Base-by-base conservation (phyloP, 2,329 filamentous ascomycete genomes). In the Xylaria sp. region DNA sequence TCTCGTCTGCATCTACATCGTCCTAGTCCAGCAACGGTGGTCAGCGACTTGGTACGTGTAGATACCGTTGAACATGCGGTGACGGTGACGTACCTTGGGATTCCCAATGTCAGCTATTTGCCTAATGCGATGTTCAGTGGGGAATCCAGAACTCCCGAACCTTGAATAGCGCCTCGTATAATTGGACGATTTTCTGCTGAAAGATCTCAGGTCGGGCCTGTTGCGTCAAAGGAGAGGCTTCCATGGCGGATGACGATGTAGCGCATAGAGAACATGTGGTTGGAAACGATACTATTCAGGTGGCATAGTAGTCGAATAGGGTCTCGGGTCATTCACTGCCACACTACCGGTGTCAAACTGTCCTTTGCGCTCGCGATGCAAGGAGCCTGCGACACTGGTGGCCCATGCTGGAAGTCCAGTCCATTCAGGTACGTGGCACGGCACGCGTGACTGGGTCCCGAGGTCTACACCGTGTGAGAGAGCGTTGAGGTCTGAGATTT, bases 161-260 rank as follows among this genome's bases (percentile, higher is more conserved):
- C 83, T 86, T 85, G 78, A 97, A 93, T 18, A 97, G 79, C 61
- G 84, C 82, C 67, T 92, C 85, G 74, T 99, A 99, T 47, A 97
- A 85, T 72, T 89, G 83, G 56, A 96, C 89, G 63, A 99, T 90
- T 78, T 99, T 99, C 50, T 90, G 93, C 74, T 95, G 89, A 71
- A 99, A 97, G 39, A 88, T 85, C 72, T 95, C 89, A 50, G 93
- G 94, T 67, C 91, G 85, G 74, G 86, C 85, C 80, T 97, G 92
- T 75, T 95, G 92, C 52, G 92, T 96, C 70, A 99, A 84, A 61
- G 94, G 94, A 71, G 93, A 97, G 66, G 87, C 83, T 78, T 96
- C 91, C 91, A 95, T 95, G 43, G 48, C 61, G 52, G 51, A 39
- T 21, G 40, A 39, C 20, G 42, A 54, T 39, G 51, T 44, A 56